Conservation (phyloP, 495 filamentous ascomycete species). For the Neurospora sp. region DNA sequence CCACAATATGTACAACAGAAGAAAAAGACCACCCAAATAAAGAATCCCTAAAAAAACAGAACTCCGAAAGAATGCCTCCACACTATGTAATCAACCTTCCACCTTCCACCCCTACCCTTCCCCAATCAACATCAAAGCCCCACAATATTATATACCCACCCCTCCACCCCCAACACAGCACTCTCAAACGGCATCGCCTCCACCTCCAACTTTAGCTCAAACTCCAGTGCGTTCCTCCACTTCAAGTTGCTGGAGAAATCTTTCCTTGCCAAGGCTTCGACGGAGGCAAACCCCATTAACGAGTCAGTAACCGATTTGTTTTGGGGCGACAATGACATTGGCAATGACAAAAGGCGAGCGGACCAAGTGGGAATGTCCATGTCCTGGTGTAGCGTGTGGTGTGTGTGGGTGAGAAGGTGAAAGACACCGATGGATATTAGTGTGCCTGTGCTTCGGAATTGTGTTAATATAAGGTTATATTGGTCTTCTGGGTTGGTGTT, state of each 20-base stretch:
- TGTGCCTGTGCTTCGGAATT: not conserved
- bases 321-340: not conserved
- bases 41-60: too few species aligned
- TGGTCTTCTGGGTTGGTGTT: too few species aligned
- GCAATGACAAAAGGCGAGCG: not conserved
- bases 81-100: too few species aligned
- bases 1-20: too few species aligned
- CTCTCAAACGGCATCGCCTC: not conserved
- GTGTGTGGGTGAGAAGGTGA: not conserved
- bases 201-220: not conserved
- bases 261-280: not conserved
- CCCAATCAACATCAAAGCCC: too few species aligned
- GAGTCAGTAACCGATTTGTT: not conserved
- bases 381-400: not conserved
- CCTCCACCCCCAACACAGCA: not conserved
- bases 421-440: not conserved
- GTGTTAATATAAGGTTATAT: not conserved
- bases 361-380: not conserved
- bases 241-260: not conserved
- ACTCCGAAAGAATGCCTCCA: too few species aligned
- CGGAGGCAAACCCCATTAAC: not conserved
- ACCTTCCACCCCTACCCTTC: too few species aligned
- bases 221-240: not conserved
- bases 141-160: not conserved
- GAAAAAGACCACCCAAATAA: too few species aligned